Evolutionary conservation across 306 rosid species (phyloP).

Genomic region (Trifolium subterraneum): DNA sequence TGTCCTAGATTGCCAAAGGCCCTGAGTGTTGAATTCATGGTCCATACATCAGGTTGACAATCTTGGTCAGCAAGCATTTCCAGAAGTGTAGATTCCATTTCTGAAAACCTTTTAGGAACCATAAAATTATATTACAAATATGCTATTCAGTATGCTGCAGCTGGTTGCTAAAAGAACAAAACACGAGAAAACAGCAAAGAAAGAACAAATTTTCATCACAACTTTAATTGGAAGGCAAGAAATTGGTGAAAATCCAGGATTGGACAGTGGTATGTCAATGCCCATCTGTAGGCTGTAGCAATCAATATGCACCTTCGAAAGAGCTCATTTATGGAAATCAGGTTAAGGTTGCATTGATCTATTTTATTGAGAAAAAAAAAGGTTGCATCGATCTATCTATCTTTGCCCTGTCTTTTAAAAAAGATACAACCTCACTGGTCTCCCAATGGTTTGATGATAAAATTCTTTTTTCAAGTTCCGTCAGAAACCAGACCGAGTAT

Average conservation of each 20-base stretch:
- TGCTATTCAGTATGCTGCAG: conserved; percentile 35
- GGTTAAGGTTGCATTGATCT: not conserved
- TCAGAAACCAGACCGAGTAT: conserved; percentile 48
- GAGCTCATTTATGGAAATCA: conserved; percentile 6
- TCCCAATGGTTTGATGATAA: conserved; percentile 4
- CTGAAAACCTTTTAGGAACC: conserved; percentile 67
- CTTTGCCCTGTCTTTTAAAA: conserved; percentile 5
- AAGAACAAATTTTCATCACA: conserved; percentile 1
- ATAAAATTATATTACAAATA: conserved; percentile 36
- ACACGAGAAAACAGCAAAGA: conserved; percentile 8
- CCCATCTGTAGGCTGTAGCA: not conserved
- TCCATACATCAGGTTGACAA: conserved; percentile 90
- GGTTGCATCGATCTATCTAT: not conserved
- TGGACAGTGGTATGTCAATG: conserved; percentile 1
- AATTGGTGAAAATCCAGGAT: not conserved
- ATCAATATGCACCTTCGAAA: conserved; percentile 6
- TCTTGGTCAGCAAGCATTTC: conserved; percentile 71
- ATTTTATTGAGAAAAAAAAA: too few species aligned
- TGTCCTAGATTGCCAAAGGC: conserved; percentile 87
- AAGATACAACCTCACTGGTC: not conserved
- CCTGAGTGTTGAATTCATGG: conserved; percentile 91
- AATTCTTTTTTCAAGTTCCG: conserved; percentile 23
- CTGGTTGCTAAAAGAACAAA: conserved; percentile 42
- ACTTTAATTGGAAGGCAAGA: conserved; percentile 20
- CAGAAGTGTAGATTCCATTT: conserved; percentile 82